A percentile compares a stretch with the other conserved stretches of the same genome.
Conservation (phyloP, 2,329 filamentous ascomycete species). For the Alternaria rosae region DNA sequence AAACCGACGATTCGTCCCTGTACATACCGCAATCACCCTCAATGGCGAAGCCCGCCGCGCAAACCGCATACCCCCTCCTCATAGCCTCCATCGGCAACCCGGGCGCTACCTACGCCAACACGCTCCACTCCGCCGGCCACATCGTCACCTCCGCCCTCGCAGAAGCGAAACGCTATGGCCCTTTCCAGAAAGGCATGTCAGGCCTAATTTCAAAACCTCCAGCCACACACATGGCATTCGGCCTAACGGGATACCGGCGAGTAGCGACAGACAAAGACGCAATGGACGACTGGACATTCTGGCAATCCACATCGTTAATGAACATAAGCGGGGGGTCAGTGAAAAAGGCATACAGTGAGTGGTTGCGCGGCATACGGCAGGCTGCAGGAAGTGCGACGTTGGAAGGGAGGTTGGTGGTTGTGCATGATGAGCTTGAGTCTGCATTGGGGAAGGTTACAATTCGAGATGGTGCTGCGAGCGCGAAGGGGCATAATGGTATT, state of each 20-base stretch:
- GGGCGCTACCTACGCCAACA: slow-evolving; percentile 69
- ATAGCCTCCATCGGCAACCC: slow-evolving; percentile 91
- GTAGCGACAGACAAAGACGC: slow-evolving; percentile 13
- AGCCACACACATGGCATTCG: slow-evolving; percentile 46
- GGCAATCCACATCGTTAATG: slow-evolving; percentile 82
- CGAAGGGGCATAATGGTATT: slow-evolving; percentile 56
- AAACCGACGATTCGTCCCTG: neutral
- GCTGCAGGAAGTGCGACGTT: slow-evolving; percentile 15
- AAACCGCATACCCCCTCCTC: slow-evolving; percentile 63
- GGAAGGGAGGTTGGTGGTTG: slow-evolving; percentile 69
- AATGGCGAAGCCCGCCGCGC: slow-evolving; percentile 34
- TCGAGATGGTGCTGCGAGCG: slow-evolving; percentile 62
- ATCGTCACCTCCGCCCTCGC: slow-evolving; percentile 65
- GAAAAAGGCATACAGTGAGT: slow-evolving; percentile 69
- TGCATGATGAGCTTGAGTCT: slow-evolving; percentile 89
- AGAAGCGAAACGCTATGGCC: slow-evolving; percentile 36
- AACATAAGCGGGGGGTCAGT: slow-evolving; percentile 81
- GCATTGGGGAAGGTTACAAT: slow-evolving; percentile 72
- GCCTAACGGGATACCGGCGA: slow-evolving; percentile 49
- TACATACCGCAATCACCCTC: slow-evolving; percentile 1
- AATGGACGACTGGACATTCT: slow-evolving; percentile 65
- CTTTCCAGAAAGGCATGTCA: slow-evolving; percentile 38
- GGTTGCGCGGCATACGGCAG: slow-evolving; percentile 25
- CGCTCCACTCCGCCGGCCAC: slow-evolving; percentile 89
- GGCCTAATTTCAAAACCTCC: slow-evolving; percentile 40